Base-by-base conservation (phyloP, 345 rosid species). In the Syzygium oleosum region DNA sequence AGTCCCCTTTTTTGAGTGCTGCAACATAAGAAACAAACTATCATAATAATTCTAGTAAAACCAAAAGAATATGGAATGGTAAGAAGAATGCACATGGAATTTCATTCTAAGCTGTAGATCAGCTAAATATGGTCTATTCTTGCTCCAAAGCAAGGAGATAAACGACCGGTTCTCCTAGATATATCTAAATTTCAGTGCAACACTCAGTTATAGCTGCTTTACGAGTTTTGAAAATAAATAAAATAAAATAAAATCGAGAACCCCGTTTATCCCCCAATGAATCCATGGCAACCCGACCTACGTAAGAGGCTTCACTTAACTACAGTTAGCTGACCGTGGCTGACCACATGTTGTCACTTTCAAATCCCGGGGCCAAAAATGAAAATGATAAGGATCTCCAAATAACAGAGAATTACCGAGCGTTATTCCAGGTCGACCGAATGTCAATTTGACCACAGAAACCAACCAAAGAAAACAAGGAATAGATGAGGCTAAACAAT, bases 1-100 rank as follows among this genome's bases (percentile, higher is more conserved):
- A 88, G 90, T 92, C 86, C 99, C 99, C 59, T 91, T 90, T 88
- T 93, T 96, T 16, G 96, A 93, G 92, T 90, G 87, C 99, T 96
- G 94, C 65, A 88, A 92, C 85, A 83, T 84, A 56, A 88, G 85
- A 34, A 88, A n/a, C 88, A 56, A n/a, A 55, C 87, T 91, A 52
- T 21, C 7, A 78, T 61, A 21, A 85, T 9, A 52, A 63, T 9
- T 25, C 65, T 52, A 63, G 25, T 38, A 31, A 29, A 77, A 51
- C 52, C 27, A 78, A 43, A 89, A 55, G 17, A 43, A 34, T 34
- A 58, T 41, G 7, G 58, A 68, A 34, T 52, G 51, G 41, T 49
- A 86, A 85, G 86, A 85, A 85, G 52, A 27, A 85, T 55, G 63
- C 31, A 73, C 49, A 9, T 73, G 46, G 49, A 73, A 73, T 73